These are phyloP conservation scores for Colletotrichum simmondsii DNA, from an alignment of 2,329 filamentous ascomycete genomes.

Conservation along the genomic window DNA sequence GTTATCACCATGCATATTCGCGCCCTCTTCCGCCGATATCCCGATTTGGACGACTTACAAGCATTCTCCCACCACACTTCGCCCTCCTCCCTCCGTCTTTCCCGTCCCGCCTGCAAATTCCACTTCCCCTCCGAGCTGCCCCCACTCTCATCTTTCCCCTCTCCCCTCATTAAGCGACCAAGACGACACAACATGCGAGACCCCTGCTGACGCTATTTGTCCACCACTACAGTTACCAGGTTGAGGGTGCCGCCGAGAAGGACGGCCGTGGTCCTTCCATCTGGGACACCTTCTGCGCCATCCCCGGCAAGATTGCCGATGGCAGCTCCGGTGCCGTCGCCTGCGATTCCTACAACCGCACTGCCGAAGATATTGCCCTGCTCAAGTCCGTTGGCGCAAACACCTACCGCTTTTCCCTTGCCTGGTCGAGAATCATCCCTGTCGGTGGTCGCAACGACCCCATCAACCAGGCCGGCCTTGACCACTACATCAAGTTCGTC, in stretches of 20 bases:
- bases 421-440: slow-evolving; percentile 87
- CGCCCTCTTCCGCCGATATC: slow-evolving; percentile 13
- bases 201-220: slow-evolving; percentile 17
- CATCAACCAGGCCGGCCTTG: slow-evolving; percentile 80
- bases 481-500: slow-evolving; percentile 82
- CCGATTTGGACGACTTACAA: slow-evolving; percentile 29
- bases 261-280: slow-evolving; percentile 86
- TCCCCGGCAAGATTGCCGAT: slow-evolving; percentile 85
- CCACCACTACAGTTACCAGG: slow-evolving; percentile 75
- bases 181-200: slow-evolving; percentile 13
- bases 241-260: slow-evolving; percentile 79
- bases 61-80: slow-evolving; percentile 15
- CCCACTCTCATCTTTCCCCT: background rate
- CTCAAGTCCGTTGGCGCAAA: slow-evolving; percentile 79
- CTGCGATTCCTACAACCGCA: slow-evolving; percentile 89
- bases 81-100: slow-evolving; percentile 24
- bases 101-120: slow-evolving; percentile 11
- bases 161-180: slow-evolving; percentile 6
- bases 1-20: slow-evolving; percentile 19
- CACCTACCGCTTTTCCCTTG: slow-evolving; percentile 86
- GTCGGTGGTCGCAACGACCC: slow-evolving; percentile 86
- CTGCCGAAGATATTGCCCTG: slow-evolving; percentile 79
- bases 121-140: background rate
- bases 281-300: slow-evolving; percentile 90
- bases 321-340: slow-evolving; percentile 79